phyloP scores from a whole-genome alignment of 2,329 filamentous ascomycete species.

The Pseudogymnoascus sp. region DNA sequence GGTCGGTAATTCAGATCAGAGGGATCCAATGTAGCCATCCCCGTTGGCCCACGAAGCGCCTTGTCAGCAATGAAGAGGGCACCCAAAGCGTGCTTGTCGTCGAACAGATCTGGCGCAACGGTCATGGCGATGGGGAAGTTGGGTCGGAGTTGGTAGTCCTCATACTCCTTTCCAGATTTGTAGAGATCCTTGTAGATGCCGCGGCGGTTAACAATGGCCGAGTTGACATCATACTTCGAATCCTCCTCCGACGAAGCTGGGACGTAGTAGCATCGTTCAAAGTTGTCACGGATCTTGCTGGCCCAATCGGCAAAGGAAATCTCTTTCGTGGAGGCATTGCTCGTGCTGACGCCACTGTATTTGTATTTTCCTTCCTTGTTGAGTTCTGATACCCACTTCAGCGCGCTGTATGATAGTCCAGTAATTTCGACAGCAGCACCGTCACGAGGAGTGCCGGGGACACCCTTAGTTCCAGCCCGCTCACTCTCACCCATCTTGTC shows the following conservation, averaged over 20 bases:
- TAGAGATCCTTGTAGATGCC: slow-evolving; percentile 99
- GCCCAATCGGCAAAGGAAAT: slow-evolving; percentile 78
- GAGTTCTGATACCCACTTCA: slow-evolving; percentile 69
- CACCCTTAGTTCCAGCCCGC: slow-evolving; percentile 81
- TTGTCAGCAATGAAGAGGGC: slow-evolving; percentile 75
- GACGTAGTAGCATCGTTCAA: slow-evolving; percentile 88
- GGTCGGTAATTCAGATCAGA: slow-evolving; percentile 87
- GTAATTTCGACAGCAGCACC: slow-evolving; percentile 93
- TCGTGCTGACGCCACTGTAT: slow-evolving; percentile 63
- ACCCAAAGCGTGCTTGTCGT: slow-evolving; percentile 65
- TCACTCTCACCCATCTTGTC: slow-evolving; percentile 99
- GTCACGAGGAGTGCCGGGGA: slow-evolving; percentile 93
- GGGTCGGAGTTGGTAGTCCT: slow-evolving; percentile 91
- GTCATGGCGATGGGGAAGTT: slow-evolving; percentile 97
- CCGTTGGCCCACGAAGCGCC: slow-evolving; percentile 73
- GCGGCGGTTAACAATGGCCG: slow-evolving; percentile 72
- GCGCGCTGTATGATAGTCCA: slow-evolving; percentile 81
- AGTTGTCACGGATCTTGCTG: slow-evolving; percentile 68
- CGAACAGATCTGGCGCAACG: slow-evolving; percentile 82
- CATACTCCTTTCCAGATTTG: slow-evolving; percentile 86
- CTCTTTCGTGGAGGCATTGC: slow-evolving; percentile 40
- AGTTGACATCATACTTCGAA: slow-evolving; percentile 68
- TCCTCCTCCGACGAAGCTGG: slow-evolving; percentile 65
- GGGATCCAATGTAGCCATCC: slow-evolving; percentile 94
- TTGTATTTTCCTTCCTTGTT: slow-evolving; percentile 61